Evolutionary conservation across 1,284 basidiomycete genomes (phyloP), one percentile per base, ranked within the genome.

Genomic region (Apiotrichum montevideense): DNA sequence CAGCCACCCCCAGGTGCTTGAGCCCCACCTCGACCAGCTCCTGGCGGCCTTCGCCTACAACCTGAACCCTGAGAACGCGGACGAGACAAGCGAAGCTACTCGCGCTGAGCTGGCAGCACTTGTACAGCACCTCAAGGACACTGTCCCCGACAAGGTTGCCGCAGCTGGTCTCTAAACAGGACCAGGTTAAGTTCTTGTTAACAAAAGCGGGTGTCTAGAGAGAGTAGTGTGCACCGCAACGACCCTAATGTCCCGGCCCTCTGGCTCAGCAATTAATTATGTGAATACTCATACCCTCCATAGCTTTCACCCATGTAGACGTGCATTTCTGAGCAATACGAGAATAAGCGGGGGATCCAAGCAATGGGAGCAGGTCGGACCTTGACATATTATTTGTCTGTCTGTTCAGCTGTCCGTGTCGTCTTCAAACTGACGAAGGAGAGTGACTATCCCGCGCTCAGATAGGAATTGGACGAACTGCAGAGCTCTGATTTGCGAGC

Each of bases 21-120:
- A 82, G 50, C 84, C 87, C 6, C 84, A 89, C 78, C 82, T 97
- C 70, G 91, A 96, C 72, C 82, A 83, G 55, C 80, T 99, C 48
- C 81, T 98, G 35, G 79, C 80, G 32, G 86, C 95, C 45, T 96
- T 98, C 66, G 85, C 83, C 13, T 83, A 87, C 72, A 91, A 95
- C 46, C 82, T 98, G 34, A 86, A 89, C 75, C 86, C 89, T 15
- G 83, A 70, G 49, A 79, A 76, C 35, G 78, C 81, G 7, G 89
- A 91, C 64, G 87, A 91, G 77, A 78, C 91, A 57, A 84, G 84
- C 8, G 85, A 88, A 43, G 89, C 92, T 69, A 84, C 85, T 55
- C 82, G 87, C 47, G 82, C 79, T 33, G 84, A 90, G 73, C 77
- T 97, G 64, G 83, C 91, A 58, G 80, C 84, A 43, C 82, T 98